A percentile compares a stretch with the other conserved stretches of the same genome.
Evolutionary conservation across 177 flowering plant species (phyloP).

Genomic region (Tripterygium wilfordii): DNA sequence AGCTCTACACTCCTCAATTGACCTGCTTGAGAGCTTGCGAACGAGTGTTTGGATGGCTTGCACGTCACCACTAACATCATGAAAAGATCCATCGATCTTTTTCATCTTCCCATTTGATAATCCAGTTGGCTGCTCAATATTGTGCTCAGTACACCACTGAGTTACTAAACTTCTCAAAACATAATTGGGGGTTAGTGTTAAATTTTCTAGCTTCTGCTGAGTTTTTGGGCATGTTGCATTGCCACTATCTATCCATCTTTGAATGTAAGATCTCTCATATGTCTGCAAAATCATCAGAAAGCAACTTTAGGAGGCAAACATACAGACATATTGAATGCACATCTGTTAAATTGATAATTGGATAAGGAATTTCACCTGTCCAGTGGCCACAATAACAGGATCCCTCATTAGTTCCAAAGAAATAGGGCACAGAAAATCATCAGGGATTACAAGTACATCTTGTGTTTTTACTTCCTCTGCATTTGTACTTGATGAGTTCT

Average conservation of each 20-base stretch:
- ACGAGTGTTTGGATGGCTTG: conserved; percentile 57
- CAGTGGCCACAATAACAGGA: conserved; percentile 93
- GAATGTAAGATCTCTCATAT: conserved; percentile 85
- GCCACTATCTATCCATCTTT: conserved; percentile 93
- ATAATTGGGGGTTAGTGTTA: conserved; percentile 75
- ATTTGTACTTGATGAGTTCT: conserved; percentile 15
- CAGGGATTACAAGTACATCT: conserved; percentile 54
- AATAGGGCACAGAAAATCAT: conserved; percentile 85
- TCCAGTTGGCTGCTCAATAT: conserved; percentile 58
- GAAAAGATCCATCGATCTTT: conserved; percentile 67
- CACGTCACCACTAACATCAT: conserved; percentile 63
- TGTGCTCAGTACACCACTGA: conserved; percentile 69
- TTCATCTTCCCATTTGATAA: conserved; percentile 45
- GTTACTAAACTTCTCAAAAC: conserved; percentile 73
- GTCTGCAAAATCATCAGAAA: conserved; percentile 46
- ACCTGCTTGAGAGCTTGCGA: conserved; percentile 55
- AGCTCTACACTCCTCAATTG: conserved; percentile 47
- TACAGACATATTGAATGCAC: neutral
- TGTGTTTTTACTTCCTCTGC: conserved; percentile 42
- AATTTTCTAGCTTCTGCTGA: conserved; percentile 66
- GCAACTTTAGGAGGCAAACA: neutral
- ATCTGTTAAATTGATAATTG: no score
- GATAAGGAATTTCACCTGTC: conserved; percentile 86
- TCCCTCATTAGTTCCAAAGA: conserved; percentile 95
- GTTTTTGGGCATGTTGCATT: conserved; percentile 92